Evolutionary conservation across 306 rosid genomes (phyloP), one percentile per base, ranked within the genome.

Genomic region (Pyrus pyrifolia): DNA sequence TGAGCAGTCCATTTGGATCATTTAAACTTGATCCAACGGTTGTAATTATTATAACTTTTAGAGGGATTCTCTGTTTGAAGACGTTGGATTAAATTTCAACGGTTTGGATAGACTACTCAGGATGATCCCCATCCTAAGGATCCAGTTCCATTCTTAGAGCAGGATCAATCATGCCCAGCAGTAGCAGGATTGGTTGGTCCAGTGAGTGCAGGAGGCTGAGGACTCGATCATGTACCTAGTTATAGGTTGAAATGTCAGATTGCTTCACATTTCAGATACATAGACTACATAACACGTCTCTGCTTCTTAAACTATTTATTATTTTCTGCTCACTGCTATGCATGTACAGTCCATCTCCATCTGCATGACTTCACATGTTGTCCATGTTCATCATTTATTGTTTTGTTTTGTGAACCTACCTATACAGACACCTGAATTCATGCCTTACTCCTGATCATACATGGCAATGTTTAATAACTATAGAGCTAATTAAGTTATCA

Each of bases 291-390:
- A 15, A 4, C 17, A 38, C 21, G 13, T 35, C 30, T 63, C 18
- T 19, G 60, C 19, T 44, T 73, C 68, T 27, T 14, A 19, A 13
- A 71, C 11, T 72, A 59, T 23, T 57, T 73, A 61, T 44, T 71
- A n/a, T 71, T 19, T 44, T 42, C 45, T 25, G 59, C 70, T 73
- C 18, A n/a, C 55, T 59, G 67, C 55, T 59, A 45, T 58, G 2
- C 57, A 73, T 59, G 33, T 12, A 49, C 55, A 15, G 55, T 49
- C 53, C 55, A 15, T 15, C 55, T 21, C 76, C 59, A 13, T 21
- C 45, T 61, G 69, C 69, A 73, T 61, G 58, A 45, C 78, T 74
- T 74, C 78, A 74, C 78, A 74, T 74, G 78, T 44, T 29, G 29
- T 23, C 27, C 78, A 61, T 62, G 78, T 46, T 74, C 30, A 62